A percentile compares a stretch with the other conserved stretches of the same genome.
Conservation (phyloP, 192 early-diverging fungal genomes). For the Jimgerdemannia lactiflua region DNA sequence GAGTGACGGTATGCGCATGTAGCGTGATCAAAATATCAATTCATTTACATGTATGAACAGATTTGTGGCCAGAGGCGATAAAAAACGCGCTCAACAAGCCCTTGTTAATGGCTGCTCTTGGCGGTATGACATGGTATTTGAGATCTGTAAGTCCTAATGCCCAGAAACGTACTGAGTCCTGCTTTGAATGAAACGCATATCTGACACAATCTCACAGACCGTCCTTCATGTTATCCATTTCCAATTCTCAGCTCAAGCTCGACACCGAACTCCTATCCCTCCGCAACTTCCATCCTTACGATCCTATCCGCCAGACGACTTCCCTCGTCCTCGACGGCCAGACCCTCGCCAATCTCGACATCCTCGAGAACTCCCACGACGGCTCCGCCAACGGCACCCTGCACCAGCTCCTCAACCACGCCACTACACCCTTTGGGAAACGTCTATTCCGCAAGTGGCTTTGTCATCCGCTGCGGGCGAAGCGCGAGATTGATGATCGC, state of each 20-base stretch:
- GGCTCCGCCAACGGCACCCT: slow-evolving; percentile 76
- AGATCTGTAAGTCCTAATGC: slow-evolving; percentile 52
- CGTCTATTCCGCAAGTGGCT: slow-evolving; percentile 78
- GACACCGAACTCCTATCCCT: slow-evolving; percentile 84
- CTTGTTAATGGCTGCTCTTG: slow-evolving; percentile 36
- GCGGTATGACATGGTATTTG: slow-evolving; percentile 78
- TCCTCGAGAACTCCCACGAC: slow-evolving; percentile 83
- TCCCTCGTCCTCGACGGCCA: slow-evolving; percentile 91
- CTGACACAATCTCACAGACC: not conserved
- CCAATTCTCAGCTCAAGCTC: slow-evolving; percentile 64
- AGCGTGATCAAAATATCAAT: too few species aligned
- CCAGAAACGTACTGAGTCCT: not conserved
- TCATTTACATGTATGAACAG: not conserved
- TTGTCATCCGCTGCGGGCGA: slow-evolving; percentile 80
- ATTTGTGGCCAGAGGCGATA: slow-evolving; percentile 46
- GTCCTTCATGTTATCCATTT: slow-evolving; percentile 1
- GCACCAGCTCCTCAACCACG: slow-evolving; percentile 81
- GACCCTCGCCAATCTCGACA: slow-evolving; percentile 88
- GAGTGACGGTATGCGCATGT: too few species aligned
- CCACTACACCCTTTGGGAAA: slow-evolving; percentile 88
- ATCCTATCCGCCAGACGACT: slow-evolving; percentile 72
- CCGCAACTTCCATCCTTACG: slow-evolving; percentile 79
- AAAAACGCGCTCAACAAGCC: slow-evolving; percentile 30
- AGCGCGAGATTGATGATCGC: slow-evolving; percentile 71
- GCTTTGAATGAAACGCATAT: too few species aligned